Conservation (phyloP, 305 asterid genomes). For the Plantago lanceolata region DNA sequence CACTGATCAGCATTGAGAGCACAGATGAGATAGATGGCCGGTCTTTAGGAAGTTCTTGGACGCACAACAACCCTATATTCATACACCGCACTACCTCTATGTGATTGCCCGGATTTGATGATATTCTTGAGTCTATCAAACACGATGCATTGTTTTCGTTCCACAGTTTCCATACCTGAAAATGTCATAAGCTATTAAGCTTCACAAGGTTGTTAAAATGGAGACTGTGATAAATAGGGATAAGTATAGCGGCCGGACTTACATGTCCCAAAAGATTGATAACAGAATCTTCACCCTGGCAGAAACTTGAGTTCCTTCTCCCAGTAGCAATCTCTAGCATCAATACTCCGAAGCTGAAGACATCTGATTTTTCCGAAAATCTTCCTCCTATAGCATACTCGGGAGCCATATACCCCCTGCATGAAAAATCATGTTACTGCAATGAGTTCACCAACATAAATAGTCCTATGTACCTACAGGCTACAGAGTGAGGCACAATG, state of each 20-base stretch:
- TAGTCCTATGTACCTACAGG: neutral
- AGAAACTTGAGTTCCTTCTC: slow-evolving; percentile 41
- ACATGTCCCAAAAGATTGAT: slow-evolving; percentile 42
- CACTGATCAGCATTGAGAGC: slow-evolving; percentile 41
- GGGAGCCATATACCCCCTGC: slow-evolving; percentile 52
- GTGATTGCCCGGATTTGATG: neutral
- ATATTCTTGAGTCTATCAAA: slow-evolving; percentile 27
- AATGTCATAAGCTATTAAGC: neutral
- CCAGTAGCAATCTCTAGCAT: slow-evolving; percentile 44
- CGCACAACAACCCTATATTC: slow-evolving; percentile 37
- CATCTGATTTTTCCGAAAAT: slow-evolving; percentile 47
- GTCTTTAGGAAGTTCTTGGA: slow-evolving; percentile 29
- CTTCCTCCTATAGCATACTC: slow-evolving; percentile 48
- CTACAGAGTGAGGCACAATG: no score
- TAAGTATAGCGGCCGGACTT: slow-evolving; percentile 2
- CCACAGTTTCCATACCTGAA: slow-evolving; percentile 43
- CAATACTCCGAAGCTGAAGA: slow-evolving; percentile 47
- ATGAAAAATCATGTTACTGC: neutral
- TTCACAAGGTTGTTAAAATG: neutral
- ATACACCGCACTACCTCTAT: slow-evolving; percentile 32
- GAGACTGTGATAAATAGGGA: neutral
- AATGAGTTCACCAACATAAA: neutral
- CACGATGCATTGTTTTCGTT: slow-evolving; percentile 28
- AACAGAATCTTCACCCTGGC: slow-evolving; percentile 29
- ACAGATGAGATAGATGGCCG: slow-evolving; percentile 36